These are phyloP conservation scores for Suillus luteus DNA, from an alignment of 768 basidiomycete species.

Conservation along the genomic window DNA sequence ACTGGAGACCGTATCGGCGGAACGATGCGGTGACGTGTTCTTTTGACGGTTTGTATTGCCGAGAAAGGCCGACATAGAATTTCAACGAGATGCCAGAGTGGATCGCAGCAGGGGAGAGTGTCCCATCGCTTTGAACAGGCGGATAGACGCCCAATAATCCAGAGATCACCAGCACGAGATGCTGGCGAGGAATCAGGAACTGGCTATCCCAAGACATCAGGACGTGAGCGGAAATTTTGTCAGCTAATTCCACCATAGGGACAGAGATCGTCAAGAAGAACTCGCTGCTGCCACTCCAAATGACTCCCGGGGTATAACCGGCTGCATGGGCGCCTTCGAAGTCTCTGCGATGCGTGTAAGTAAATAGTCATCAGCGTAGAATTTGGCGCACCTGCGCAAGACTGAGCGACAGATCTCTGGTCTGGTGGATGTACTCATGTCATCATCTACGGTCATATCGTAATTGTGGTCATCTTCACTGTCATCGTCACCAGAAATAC, in stretches of 20 bases:
- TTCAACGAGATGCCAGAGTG: constrained; percentile 38
- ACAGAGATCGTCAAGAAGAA: constrained; percentile 58
- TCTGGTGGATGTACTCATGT: not conserved
- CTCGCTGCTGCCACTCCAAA: constrained; percentile 51
- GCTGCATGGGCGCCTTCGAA: constrained; percentile 61
- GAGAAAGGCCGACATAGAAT: constrained; percentile 66
- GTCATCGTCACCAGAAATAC: constrained; percentile 33
- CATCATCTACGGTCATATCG: constrained; percentile 26
- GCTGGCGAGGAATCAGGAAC: constrained; percentile 54
- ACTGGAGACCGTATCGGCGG: constrained; percentile 51
- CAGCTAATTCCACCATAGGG: constrained; percentile 52
- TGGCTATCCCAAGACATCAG: constrained; percentile 75
- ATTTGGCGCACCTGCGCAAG: constrained; percentile 7
- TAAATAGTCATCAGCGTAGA: constrained; percentile 8
- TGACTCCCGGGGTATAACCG: constrained; percentile 61
- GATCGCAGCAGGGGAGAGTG: constrained; percentile 38
- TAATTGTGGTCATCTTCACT: constrained; percentile 38
- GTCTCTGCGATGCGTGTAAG: constrained; percentile 40
- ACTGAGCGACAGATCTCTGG: not conserved
- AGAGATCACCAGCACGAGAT: constrained; percentile 67
- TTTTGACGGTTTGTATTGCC: constrained; percentile 58
- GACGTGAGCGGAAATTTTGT: constrained; percentile 60
- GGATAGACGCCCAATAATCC: constrained; percentile 58
- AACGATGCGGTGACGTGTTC: constrained; percentile 50
- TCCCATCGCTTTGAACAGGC: constrained; percentile 46